phyloP scores from a whole-genome alignment of 768 basidiomycete genomes.

The Tylopilus rubrobrunneus region DNA sequence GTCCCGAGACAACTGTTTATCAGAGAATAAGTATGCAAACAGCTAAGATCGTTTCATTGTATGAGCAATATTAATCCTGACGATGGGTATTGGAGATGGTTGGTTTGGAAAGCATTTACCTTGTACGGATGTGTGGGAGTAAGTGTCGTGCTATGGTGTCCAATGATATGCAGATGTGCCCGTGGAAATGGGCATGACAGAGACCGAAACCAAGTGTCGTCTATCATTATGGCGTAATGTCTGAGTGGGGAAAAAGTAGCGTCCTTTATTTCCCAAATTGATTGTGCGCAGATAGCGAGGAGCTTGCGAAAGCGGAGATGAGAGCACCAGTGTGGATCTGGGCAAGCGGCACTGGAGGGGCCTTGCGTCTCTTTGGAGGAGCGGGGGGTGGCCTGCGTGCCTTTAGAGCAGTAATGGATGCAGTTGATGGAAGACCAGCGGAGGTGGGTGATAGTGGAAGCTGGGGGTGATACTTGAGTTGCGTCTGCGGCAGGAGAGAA shows the following conservation, averaged over 20 bases:
- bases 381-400: constrained; percentile 59
- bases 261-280: constrained; percentile 18
- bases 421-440: constrained; percentile 14
- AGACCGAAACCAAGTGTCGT: constrained; percentile 5
- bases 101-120: constrained; percentile 7
- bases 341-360: constrained; percentile 62
- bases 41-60: not conserved
- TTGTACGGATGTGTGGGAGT: constrained; percentile 11
- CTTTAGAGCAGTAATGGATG: constrained; percentile 22
- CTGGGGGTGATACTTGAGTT: constrained; percentile 16
- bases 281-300: constrained; percentile 24
- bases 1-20: not conserved
- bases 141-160: constrained; percentile 22
- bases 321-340: constrained; percentile 48
- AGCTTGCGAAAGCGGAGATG: constrained; percentile 54
- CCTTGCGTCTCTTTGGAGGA: constrained; percentile 63
- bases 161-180: constrained; percentile 18
- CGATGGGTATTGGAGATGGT: constrained; percentile 4
- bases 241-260: not conserved
- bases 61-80: not conserved
- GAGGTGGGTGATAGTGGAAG: constrained; percentile 17
- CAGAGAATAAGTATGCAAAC: not conserved
- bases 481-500: constrained; percentile 15
- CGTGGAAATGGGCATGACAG: constrained; percentile 13
- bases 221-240: constrained; percentile 2